phyloP scores from a whole-genome alignment of 2,329 filamentous ascomycete genomes.

The Phialocephala subalpina region DNA sequence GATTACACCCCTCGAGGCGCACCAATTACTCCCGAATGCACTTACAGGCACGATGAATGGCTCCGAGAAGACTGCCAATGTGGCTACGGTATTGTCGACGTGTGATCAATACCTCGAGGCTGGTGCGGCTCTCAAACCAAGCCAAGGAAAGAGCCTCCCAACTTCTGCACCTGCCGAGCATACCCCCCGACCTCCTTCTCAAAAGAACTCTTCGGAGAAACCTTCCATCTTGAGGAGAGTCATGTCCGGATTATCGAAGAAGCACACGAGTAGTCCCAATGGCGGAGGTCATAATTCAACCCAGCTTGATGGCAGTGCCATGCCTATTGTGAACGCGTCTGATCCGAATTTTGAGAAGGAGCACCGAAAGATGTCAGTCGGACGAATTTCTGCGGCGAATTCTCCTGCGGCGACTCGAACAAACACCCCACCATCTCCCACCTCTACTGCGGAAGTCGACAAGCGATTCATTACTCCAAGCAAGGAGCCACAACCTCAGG shows the following conservation, averaged over 20 bases:
- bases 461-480: constrained; percentile 36
- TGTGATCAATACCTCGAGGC: background rate
- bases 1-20: constrained; percentile 66
- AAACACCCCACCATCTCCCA: constrained; percentile 55
- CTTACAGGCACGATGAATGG: constrained; percentile 48
- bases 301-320: constrained; percentile 5
- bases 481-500: constrained; percentile 27
- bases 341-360: constrained; percentile 31
- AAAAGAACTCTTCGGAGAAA: constrained; percentile 21
- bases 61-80: constrained; percentile 11
- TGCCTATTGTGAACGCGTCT: constrained; percentile 28
- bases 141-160: background rate
- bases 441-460: constrained; percentile 41
- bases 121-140: background rate
- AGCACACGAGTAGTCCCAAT: constrained; percentile 26
- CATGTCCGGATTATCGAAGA: constrained; percentile 36
- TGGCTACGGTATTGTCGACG: no score
- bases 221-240: constrained; percentile 23
- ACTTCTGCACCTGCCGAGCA: background rate
- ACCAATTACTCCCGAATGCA: constrained; percentile 64
- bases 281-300: constrained; percentile 15
- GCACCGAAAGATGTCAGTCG: constrained; percentile 27
- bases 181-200: background rate
- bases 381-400: constrained; percentile 34
- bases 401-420: constrained; percentile 34